Evolutionary conservation across 192 early-diverging fungal species (phyloP).

Genomic region (Cetraspora pellucida): DNA sequence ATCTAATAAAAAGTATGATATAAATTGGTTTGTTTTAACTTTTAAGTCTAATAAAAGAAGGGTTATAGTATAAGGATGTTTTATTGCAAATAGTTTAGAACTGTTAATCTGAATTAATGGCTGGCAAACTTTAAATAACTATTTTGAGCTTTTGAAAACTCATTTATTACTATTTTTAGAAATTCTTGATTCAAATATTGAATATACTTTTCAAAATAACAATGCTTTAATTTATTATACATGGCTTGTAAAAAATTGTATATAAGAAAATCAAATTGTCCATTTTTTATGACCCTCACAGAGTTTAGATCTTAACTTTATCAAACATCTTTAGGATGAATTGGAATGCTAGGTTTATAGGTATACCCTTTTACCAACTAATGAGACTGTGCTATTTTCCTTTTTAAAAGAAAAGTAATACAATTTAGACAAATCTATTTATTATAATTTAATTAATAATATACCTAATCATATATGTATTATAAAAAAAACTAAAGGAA

Average conservation of each 20-base stretch:
- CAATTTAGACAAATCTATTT: constrained; percentile 3
- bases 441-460: neutral
- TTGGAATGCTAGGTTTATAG: neutral
- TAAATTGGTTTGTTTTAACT: too few species aligned
- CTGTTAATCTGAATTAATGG: neutral
- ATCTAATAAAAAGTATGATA: too few species aligned
- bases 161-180: constrained; percentile 7
- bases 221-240: neutral
- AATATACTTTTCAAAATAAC: constrained; percentile 20
- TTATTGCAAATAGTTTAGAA: neutral
- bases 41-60: constrained; percentile 3
- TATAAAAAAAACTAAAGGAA: neutral
- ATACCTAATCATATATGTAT: neutral
- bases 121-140: neutral
- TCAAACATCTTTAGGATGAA: constrained; percentile 25
- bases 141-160: constrained; percentile 2
- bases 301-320: constrained; percentile 5
- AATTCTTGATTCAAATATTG: too few species aligned
- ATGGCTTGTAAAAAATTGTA: neutral
- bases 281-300: constrained; percentile 7
- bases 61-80: constrained; percentile 6
- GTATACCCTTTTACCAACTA: constrained; percentile 2
- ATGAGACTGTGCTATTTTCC: neutral
- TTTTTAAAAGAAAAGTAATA: neutral
- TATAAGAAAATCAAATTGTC: neutral